phyloP scores from a whole-genome alignment of 2,329 filamentous ascomycete genomes.

The Chlorencoelia australis region DNA sequence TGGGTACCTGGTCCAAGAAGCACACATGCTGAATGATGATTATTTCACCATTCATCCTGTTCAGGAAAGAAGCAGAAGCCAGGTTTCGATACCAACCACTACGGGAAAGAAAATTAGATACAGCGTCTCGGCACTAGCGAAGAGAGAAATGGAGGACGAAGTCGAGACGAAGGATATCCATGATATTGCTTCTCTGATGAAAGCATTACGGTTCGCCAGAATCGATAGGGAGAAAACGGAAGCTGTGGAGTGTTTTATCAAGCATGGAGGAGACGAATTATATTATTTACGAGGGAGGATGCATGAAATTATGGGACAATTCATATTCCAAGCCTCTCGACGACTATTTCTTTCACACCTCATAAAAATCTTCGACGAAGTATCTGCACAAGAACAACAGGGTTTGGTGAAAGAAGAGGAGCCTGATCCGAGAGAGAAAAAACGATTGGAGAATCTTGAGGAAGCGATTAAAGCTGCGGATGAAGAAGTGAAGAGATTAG shows the following conservation, averaged over 20 bases:
- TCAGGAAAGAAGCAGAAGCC: conserved; percentile 33
- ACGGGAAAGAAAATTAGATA: conserved; percentile 9
- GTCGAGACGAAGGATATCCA: conserved; percentile 47
- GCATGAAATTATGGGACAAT: conserved; percentile 74
- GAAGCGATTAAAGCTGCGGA: conserved; percentile 68
- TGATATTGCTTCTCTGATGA: conserved; percentile 52
- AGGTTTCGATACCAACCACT: conserved; percentile 19
- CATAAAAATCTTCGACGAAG: conserved; percentile 49
- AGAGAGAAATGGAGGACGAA: conserved; percentile 27
- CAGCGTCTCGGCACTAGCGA: conserved; percentile 25
- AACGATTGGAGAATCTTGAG: conserved; percentile 56
- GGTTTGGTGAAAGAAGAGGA: conserved; percentile 23
- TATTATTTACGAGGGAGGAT: conserved; percentile 63
- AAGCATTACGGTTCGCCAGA: conserved; percentile 53
- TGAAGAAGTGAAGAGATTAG: conserved; percentile 67
- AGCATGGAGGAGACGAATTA: conserved; percentile 65
- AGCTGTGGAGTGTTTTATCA: conserved; percentile 71
- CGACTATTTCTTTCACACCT: conserved; percentile 65
- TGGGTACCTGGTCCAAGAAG: conserved; percentile 34
- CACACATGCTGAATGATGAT: conserved; percentile 60
- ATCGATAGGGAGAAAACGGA: conserved; percentile 92
- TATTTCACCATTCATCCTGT: conserved; percentile 70
- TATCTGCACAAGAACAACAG: conserved; percentile 37
- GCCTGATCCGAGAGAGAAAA: conserved; percentile 22
- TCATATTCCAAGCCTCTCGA: conserved; percentile 84